A percentile compares a stretch with the other conserved stretches of the same genome.
phyloP scores from a whole-genome alignment of 2,329 filamentous ascomycete species.

The Cladophialophora chaetospira region DNA sequence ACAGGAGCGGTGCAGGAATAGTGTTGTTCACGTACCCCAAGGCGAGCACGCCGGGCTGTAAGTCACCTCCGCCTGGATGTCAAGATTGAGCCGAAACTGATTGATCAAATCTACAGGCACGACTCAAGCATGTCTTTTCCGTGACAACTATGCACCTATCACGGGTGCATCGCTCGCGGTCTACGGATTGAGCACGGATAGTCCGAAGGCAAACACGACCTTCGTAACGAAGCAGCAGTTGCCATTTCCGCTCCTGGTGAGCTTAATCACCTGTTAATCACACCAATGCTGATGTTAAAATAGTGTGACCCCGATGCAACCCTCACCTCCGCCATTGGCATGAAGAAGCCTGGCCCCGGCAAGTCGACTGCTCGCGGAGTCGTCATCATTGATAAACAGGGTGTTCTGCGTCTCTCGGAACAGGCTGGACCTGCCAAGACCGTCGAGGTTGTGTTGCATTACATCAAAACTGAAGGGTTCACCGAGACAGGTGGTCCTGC shows the following conservation, averaged over 20 bases:
- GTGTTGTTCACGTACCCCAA: conserved; percentile 78
- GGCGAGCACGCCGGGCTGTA: conserved; percentile 91
- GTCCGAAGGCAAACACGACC: conserved; percentile 84
- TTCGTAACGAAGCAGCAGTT: conserved; percentile 92
- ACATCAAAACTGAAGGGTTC: conserved; percentile 42
- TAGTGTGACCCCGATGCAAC: conserved; percentile 71
- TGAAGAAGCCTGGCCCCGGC: conserved; percentile 74
- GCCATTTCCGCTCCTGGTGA: conserved; percentile 73
- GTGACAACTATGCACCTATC: conserved; percentile 76
- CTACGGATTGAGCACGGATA: conserved; percentile 87
- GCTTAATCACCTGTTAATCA: not conserved
- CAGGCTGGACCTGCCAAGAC: conserved; percentile 77
- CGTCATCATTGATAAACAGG: conserved; percentile 79
- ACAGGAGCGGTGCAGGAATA: conserved; percentile 80
- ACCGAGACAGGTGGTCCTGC: conserved; percentile 21
- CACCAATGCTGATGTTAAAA: not conserved
- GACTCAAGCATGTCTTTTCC: conserved; percentile 89
- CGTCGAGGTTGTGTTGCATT: conserved; percentile 71
- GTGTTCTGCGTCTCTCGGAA: conserved; percentile 75
- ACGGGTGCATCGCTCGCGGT: conserved; percentile 79
- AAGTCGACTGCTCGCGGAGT: conserved; percentile 78
- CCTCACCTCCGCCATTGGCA: conserved; percentile 82
- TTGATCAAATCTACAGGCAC: conserved; percentile 64
- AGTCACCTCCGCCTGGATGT: conserved; percentile 18
- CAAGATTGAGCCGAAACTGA: not conserved